These are phyloP conservation scores for Lentinus tigrinus DNA, from an alignment of 768 basidiomycete genomes.

Conservation along the genomic window DNA sequence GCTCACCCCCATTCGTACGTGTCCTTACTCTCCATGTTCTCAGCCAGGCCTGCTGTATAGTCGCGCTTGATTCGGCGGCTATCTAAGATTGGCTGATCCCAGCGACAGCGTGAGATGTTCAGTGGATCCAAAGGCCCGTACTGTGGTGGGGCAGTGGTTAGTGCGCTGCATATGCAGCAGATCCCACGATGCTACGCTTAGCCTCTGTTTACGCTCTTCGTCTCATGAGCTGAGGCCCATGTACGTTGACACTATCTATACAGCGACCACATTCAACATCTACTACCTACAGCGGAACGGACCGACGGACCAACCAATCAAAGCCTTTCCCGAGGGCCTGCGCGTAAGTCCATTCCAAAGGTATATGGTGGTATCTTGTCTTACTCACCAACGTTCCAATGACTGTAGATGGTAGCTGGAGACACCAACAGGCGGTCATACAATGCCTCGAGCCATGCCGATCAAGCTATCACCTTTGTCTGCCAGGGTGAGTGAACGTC, in stretches of 20 bases:
- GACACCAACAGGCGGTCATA: conserved; percentile 30
- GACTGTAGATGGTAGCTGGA: conserved; percentile 29
- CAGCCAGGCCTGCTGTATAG: neutral
- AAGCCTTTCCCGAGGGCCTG: conserved; percentile 27
- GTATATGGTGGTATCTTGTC: neutral
- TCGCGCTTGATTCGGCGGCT: neutral
- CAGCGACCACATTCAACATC: conserved; percentile 22
- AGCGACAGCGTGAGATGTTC: neutral
- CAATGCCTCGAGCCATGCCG: conserved; percentile 29
- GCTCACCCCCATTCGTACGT: conserved; percentile 20
- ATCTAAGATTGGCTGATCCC: no score
- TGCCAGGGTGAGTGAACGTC: conserved; percentile 20
- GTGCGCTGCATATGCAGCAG: no score
- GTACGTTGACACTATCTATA: neutral
- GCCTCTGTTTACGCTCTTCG: neutral
- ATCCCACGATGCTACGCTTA: no score
- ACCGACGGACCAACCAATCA: conserved; percentile 17
- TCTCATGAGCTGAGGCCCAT: neutral
- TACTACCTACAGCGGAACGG: conserved; percentile 24
- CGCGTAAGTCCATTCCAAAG: neutral
- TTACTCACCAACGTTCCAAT: neutral
- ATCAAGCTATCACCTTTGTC: conserved; percentile 35
- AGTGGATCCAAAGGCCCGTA: no score
- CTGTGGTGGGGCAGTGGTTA: no score
- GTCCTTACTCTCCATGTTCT: neutral